Evolutionary conservation across 768 basidiomycete genomes (phyloP), one percentile per base, ranked within the genome.

Genomic region (Termitomyces sp.): DNA sequence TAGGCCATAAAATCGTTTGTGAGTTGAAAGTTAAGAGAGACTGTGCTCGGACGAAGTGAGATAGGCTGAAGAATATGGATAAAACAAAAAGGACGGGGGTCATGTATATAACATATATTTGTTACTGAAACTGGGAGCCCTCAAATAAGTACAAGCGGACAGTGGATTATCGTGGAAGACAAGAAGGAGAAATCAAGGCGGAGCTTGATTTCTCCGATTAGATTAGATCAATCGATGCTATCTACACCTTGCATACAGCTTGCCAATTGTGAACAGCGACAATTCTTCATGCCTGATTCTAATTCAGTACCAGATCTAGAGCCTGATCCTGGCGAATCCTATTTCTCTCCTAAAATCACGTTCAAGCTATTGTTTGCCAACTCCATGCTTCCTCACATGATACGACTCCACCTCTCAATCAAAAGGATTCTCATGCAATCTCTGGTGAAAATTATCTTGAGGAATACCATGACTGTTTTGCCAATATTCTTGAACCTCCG

Each of bases 71-170:
- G 41, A 42, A 49, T 31, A 37, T 42, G n/a, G 42, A 34, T 46
- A 62, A 41, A 42, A 59, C 31, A 28, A 37, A 46, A 37, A 44
- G 22, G 26, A 24, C 26, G 24, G 20, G 15, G 42, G 34, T 59
- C 64, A 65, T 65, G 41, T 59, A 60, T 37, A 46, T 51, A 51
- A 37, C 62, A 65, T 63, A 50, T 63, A 63, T 31, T 52, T 42
- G 31, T 31, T 16, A 37, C 49, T 15, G 33, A 56, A 49, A 24
- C 34, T n/a, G 44, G 45, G 22, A n/a, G 46, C 46, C 12, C 50
- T 50, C 29, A 26, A 37, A 41, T 24, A 26, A 37, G 33, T 24
- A 34, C 13, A 39, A 37, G 10, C 28, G 24, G n/a, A 41, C 37
- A 15, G 37, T n/a, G 5, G 24, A 13, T 4, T 50, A 37, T 34